Percentiles rank a stretch among this genome's conserved stretches.
phyloP scores from a whole-genome alignment of 352 stramenopile species.

The Pythium chondricola region DNA sequence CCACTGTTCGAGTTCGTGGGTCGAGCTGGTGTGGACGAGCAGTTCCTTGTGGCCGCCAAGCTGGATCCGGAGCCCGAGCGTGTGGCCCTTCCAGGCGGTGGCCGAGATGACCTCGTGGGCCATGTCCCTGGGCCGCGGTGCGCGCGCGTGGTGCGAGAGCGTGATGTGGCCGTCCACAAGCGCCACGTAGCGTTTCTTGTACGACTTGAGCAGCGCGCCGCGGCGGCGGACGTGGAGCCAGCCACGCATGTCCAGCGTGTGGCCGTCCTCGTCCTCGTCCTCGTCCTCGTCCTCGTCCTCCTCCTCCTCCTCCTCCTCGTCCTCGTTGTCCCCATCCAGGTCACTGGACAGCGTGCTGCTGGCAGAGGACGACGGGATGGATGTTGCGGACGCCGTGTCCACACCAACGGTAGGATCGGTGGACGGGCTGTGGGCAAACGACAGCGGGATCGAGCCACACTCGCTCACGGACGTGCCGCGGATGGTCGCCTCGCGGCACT shows the following conservation, averaged over 20 bases:
- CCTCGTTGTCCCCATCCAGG: slow-evolving; percentile 10
- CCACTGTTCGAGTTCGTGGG: slow-evolving; percentile 43
- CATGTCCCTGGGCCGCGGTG: slow-evolving; percentile 30
- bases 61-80: slow-evolving; percentile 40
- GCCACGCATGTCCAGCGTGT: slow-evolving; percentile 33
- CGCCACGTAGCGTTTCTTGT: slow-evolving; percentile 54
- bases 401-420: not conserved
- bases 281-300: no score
- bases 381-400: slow-evolving; percentile 3
- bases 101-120: slow-evolving; percentile 41
- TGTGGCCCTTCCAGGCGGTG: slow-evolving; percentile 29
- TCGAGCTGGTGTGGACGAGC: slow-evolving; percentile 34
- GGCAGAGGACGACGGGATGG: slow-evolving; percentile 8
- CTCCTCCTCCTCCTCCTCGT: no score
- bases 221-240: slow-evolving; percentile 35
- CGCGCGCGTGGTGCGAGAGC: slow-evolving; percentile 26
- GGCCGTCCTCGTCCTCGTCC: slow-evolving; percentile 20
- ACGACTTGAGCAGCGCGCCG: slow-evolving; percentile 22
- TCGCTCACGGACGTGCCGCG: slow-evolving; percentile 42
- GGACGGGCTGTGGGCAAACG: not conserved
- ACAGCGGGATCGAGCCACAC: slow-evolving; percentile 2
- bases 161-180: slow-evolving; percentile 38
- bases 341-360: slow-evolving; percentile 38
- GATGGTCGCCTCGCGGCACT: slow-evolving; percentile 21
- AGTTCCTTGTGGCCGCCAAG: slow-evolving; percentile 53